Evolutionary conservation across 306 rosid genomes (phyloP).

Genomic region (Luffa aegyptiaca): DNA sequence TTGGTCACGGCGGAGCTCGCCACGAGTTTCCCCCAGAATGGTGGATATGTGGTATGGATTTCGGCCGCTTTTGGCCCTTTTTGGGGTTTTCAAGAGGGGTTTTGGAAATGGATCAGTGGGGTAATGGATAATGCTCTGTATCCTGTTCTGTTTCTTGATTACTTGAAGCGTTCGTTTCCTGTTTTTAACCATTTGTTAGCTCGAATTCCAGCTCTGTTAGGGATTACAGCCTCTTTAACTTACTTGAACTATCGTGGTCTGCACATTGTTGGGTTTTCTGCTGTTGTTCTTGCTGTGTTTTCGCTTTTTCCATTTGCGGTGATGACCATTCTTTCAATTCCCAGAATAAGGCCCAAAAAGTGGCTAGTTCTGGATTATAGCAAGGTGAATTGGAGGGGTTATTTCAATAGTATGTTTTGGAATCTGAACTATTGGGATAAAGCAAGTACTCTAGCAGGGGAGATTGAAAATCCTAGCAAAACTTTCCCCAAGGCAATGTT

Average conservation of each 20-base stretch:
- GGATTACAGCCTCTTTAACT: slow-evolving; percentile 51
- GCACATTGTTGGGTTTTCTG: slow-evolving; percentile 76
- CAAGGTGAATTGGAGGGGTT: slow-evolving; percentile 59
- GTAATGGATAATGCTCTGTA: slow-evolving; percentile 90
- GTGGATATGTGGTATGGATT: slow-evolving; percentile 82
- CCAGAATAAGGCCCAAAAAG: slow-evolving; percentile 34
- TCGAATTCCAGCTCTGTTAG: slow-evolving; percentile 62
- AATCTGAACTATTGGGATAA: slow-evolving; percentile 92
- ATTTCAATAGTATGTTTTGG: slow-evolving; percentile 84
- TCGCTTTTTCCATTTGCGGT: slow-evolving; percentile 63
- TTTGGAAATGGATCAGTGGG: slow-evolving; percentile 96
- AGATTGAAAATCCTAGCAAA: slow-evolving; percentile 66
- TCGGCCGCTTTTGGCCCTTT: slow-evolving; percentile 76
- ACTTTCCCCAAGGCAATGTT: slow-evolving; percentile 78
- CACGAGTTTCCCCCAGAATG: slow-evolving; percentile 71
- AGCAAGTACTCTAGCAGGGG: slow-evolving; percentile 89
- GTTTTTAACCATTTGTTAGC: slow-evolving; percentile 34
- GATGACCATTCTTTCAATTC: slow-evolving; percentile 58
- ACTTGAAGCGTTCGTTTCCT: slow-evolving; percentile 66
- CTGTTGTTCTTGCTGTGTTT: slow-evolving; percentile 61
- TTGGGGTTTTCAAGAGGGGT: slow-evolving; percentile 89
- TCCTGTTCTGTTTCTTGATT: slow-evolving; percentile 85
- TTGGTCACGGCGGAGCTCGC: slow-evolving; percentile 85
- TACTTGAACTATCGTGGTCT: slow-evolving; percentile 78
- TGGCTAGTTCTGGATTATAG: slow-evolving; percentile 52